Conservation (phyloP, 345 rosid genomes). For the Brassica incana region DNA sequence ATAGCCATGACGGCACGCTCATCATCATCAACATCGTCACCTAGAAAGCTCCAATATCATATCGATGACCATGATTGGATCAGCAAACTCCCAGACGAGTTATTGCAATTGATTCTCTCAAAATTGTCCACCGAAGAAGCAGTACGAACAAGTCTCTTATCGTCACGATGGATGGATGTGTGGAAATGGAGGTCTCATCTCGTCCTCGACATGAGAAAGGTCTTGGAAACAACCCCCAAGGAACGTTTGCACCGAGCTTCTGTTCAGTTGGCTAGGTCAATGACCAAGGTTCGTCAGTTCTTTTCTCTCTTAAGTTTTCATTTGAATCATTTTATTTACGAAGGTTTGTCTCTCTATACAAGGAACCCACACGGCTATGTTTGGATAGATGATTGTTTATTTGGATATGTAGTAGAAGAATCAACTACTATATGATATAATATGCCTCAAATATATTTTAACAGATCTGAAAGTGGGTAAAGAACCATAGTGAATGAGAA, state of each 20-base stretch:
- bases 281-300: constrained; percentile 16
- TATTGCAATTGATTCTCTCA: background rate
- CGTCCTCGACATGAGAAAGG: background rate
- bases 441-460: background rate
- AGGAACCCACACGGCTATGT: background rate
- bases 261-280: background rate
- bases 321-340: background rate
- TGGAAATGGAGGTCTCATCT: constrained; percentile 9
- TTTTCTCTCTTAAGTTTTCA: background rate
- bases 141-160: constrained; percentile 3
- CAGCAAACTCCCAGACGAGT: background rate
- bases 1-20: background rate
- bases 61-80: background rate
- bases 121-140: background rate
- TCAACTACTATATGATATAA: background rate
- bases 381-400: background rate
- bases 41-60: background rate
- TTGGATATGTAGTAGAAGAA: constrained; percentile 5
- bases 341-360: background rate
- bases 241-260: background rate
- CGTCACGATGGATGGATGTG: background rate
- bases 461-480: background rate
- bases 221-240: background rate
- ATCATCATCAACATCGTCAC: background rate
- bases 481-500: background rate